Percentiles rank a stretch among this genome's conserved stretches.
phyloP scores from a whole-genome alignment of 2,329 filamentous ascomycete genomes.

The Penicillium expansum region DNA sequence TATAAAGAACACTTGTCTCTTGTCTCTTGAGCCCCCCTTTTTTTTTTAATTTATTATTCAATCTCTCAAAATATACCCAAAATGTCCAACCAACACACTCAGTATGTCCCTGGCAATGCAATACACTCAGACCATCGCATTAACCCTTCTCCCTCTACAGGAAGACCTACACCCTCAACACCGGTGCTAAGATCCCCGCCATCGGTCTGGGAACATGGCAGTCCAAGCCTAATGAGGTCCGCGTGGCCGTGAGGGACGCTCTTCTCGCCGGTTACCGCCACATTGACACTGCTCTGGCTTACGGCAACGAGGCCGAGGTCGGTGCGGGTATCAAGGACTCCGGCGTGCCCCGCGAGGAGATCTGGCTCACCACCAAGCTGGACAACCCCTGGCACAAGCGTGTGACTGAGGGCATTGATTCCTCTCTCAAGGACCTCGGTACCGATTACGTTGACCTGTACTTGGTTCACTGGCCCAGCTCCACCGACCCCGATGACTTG shows the following conservation, averaged over 20 bases:
- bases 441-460: conserved; percentile 71
- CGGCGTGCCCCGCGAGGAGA: conserved; percentile 62
- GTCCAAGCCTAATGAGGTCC: conserved; percentile 53
- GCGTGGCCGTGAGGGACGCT: conserved; percentile 48
- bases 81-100: conserved; percentile 26
- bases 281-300: conserved; percentile 54
- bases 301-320: conserved; percentile 66
- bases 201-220: conserved; percentile 57
- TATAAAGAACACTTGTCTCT: conserved; percentile 12
- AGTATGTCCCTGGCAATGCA: conserved; percentile 10
- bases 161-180: conserved; percentile 49
- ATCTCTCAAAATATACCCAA: conserved; percentile 1
- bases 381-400: conserved; percentile 64
- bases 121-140: not conserved
- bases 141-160: conserved; percentile 16
- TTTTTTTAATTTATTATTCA: not conserved
- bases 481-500: conserved; percentile 51
- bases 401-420: conserved; percentile 61
- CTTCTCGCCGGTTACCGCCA: conserved; percentile 55
- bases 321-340: conserved; percentile 65
- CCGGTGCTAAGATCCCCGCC: conserved; percentile 49
- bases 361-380: conserved; percentile 69
- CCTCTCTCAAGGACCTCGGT: conserved; percentile 62
- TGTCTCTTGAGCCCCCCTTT: not conserved
- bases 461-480: conserved; percentile 65